Conservation (phyloP, 208 protist genomes). For the Porcisia deanei region DNA sequence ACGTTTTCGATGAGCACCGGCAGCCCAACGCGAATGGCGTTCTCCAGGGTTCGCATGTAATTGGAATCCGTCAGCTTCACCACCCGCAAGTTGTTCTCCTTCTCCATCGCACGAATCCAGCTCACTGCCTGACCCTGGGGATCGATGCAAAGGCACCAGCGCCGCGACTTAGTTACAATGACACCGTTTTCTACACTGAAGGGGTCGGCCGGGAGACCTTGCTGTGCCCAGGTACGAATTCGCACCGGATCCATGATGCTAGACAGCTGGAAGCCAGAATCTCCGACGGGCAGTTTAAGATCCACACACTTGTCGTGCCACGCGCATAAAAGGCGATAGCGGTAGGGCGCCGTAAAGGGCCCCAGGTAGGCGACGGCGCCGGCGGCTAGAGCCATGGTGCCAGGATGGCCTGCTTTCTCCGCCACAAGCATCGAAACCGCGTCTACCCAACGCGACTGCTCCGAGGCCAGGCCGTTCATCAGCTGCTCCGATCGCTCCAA, state of each 20-base stretch:
- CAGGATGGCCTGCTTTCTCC: slow-evolving; percentile 63
- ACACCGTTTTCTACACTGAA: slow-evolving; percentile 95
- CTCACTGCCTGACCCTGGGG: slow-evolving; percentile 95
- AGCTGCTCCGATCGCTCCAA: slow-evolving; percentile 91
- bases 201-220: slow-evolving; percentile 93
- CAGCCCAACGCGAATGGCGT: slow-evolving; percentile 94
- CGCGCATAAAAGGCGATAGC: slow-evolving; percentile 62
- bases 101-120: slow-evolving; percentile 96
- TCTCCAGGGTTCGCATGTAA: slow-evolving; percentile 94
- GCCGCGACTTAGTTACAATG: slow-evolving; percentile 84
- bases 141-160: slow-evolving; percentile 95
- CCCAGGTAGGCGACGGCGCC: slow-evolving; percentile 93
- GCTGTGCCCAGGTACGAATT: slow-evolving; percentile 93
- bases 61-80: slow-evolving; percentile 92
- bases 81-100: slow-evolving; percentile 90
- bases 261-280: slow-evolving; percentile 73
- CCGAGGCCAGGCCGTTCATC: slow-evolving; percentile 85
- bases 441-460: slow-evolving; percentile 80
- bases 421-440: slow-evolving; percentile 67
- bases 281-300: slow-evolving; percentile 70
- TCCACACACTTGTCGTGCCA: slow-evolving; percentile 77
- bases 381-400: slow-evolving; percentile 85
- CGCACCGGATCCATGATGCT: slow-evolving; percentile 92
- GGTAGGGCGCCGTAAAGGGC: slow-evolving; percentile 90
- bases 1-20: slow-evolving; percentile 97